Evolutionary conservation across 2,329 filamentous ascomycete genomes (phyloP).

Genomic region (Pestalotiopsis sp.): DNA sequence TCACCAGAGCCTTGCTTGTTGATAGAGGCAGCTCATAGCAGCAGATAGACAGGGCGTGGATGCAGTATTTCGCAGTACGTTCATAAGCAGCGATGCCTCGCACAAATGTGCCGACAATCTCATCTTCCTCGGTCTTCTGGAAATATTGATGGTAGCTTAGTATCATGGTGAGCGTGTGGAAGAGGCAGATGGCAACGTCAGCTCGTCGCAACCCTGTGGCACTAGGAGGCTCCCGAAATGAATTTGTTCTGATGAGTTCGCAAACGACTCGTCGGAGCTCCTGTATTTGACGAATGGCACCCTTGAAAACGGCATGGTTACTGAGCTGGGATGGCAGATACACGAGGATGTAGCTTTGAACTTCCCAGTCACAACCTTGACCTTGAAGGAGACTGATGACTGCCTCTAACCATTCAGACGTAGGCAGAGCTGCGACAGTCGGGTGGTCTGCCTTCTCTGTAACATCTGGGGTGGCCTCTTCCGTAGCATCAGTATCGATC

Average conservation of each 20-base stretch:
- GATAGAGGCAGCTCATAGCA: conserved; percentile 91
- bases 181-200: conserved; percentile 86
- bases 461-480: conserved; percentile 10
- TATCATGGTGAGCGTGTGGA: conserved; percentile 82
- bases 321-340: conserved; percentile 85
- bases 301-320: conserved; percentile 83
- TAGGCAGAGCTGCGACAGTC: conserved; percentile 50
- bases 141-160: conserved; percentile 89
- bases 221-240: conserved; percentile 78
- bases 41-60: conserved; percentile 91
- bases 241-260: conserved; percentile 76
- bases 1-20: conserved; percentile 80
- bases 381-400: conserved; percentile 74
- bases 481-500: conserved; percentile 10
- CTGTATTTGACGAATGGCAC: conserved; percentile 72
- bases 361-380: conserved; percentile 80
- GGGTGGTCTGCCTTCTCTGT: conserved; percentile 11
- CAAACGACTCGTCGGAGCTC: conserved; percentile 75
- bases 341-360: conserved; percentile 87
- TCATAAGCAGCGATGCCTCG: conserved; percentile 83
- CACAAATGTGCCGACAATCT: conserved; percentile 84
- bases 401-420: conserved; percentile 73
- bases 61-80: conserved; percentile 85
- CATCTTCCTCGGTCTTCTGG: conserved; percentile 81
- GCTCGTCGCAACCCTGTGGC: conserved; percentile 80